Evolutionary conservation across 805 yeast species (phyloP), one percentile per base, ranked within the genome.

Genomic region (Myxozyma monticola): DNA sequence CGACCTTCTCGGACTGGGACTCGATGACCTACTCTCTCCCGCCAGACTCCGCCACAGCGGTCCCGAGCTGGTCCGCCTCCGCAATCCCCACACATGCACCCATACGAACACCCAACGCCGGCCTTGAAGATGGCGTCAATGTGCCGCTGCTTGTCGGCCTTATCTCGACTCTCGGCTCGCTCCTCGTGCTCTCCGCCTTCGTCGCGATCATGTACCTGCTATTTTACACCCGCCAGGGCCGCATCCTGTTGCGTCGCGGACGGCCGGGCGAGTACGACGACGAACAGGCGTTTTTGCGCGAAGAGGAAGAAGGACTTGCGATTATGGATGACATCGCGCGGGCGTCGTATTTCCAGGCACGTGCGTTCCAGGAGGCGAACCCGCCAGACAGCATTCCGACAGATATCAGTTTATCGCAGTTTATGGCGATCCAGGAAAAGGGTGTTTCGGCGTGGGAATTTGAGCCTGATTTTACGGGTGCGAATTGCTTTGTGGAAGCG

Each of bases 391-490:
- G 74, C 57, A 59, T 65, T 53, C 63, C 73, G 58, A 65, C 77
- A 57, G 71, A 76, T 46, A 69, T 70, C 51, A 63, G 70, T 10
- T 68, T 84, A 33, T 76, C 85, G 25, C 90, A 85, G 66, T 75
- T 74, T 54, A 68, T 83, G 65, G 65, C 75, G 18, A 86, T 88
- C 24, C 95, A 88, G 59, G 95, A 88, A 57, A 89, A 88, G 65
- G 96, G 96, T 2, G 84, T 90, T 0, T 69, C 76, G 14, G 98
- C 97, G 1, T 90, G 95, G 87, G 95, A 90, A 61, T 91, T 93
- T 63, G 73, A 71, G 51, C 71, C 66, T 26, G 72, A 71, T 44
- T 60, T 66, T 33, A 66, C 79, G 77, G 54, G 76, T 74, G 68
- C 81, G 74, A 62, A 80, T 76, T 57, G 75, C 80, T 46, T 78